Conservation (phyloP, 441 rosid genomes). For the Corymbia calophylla region DNA sequence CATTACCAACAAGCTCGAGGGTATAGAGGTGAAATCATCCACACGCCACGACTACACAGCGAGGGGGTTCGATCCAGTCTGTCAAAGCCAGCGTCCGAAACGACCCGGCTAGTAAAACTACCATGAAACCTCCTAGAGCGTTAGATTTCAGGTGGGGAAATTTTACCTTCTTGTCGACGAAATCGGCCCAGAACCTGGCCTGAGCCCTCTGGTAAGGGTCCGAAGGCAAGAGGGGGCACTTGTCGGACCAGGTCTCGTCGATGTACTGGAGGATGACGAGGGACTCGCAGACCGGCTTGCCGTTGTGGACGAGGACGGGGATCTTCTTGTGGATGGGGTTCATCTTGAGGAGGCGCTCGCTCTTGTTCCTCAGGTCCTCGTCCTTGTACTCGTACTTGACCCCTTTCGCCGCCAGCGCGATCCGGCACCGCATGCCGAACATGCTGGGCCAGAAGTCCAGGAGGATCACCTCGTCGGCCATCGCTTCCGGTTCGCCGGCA, state of each 20-base stretch:
- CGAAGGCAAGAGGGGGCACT: constrained; percentile 13
- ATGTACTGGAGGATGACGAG: constrained; percentile 10
- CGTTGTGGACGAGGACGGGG: constrained; percentile 24
- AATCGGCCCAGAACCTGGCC: constrained; percentile 19
- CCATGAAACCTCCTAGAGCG: neutral
- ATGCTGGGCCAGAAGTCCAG: constrained; percentile 9
- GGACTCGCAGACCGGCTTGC: constrained; percentile 14
- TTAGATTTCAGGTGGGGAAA: neutral
- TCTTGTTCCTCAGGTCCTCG: constrained; percentile 12
- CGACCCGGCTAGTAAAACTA: neutral
- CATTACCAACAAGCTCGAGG: neutral
- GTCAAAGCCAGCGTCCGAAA: neutral
- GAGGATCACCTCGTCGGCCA: constrained; percentile 9
- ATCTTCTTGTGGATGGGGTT: constrained; percentile 19
- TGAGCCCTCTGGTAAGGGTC: constrained; percentile 14
- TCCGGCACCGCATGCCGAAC: constrained; percentile 2
- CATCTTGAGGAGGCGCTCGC: constrained; percentile 9
- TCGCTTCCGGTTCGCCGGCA: neutral
- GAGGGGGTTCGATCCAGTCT: neutral
- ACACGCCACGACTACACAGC: neutral
- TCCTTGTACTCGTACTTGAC: constrained; percentile 5
- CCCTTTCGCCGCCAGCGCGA: constrained; percentile 9
- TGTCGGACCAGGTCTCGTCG: constrained; percentile 17
- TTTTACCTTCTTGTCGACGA: constrained; percentile 14
- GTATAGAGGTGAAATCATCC: neutral